phyloP scores from a whole-genome alignment of 2,329 filamentous ascomycete species.

The Aspergillus udagawae region DNA sequence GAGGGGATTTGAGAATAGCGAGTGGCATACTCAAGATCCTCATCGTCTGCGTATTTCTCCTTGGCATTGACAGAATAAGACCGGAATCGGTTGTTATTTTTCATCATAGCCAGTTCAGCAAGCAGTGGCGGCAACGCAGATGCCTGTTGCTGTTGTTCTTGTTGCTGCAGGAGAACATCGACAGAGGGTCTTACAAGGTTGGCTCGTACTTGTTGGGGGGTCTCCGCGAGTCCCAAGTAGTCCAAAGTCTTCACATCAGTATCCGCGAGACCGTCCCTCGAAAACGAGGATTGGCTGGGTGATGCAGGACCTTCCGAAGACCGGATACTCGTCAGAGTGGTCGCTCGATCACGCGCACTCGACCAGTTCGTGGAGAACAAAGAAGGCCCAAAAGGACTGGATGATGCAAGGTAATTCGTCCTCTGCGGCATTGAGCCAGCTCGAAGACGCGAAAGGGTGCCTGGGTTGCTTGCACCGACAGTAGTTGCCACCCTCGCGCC shows the following conservation, averaged over 20 bases:
- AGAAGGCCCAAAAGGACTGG: constrained; percentile 76
- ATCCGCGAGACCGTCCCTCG: constrained; percentile 77
- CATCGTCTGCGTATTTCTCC: constrained; percentile 90
- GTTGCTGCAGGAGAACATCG: constrained; percentile 49
- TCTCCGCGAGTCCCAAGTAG: constrained; percentile 91
- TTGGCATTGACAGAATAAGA: constrained; percentile 99
- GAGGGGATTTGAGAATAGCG: constrained; percentile 56
- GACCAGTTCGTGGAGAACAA: constrained; percentile 88
- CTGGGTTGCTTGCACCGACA: constrained; percentile 58
- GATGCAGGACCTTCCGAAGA: constrained; percentile 85
- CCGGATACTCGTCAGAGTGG: constrained; percentile 83
- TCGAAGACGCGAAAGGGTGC: constrained; percentile 77
- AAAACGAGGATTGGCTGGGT: constrained; percentile 80
- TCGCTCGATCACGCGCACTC: constrained; percentile 72
- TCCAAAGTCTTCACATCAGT: constrained; percentile 90
- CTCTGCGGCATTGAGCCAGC: constrained; percentile 94
- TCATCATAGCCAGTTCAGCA: constrained; percentile 70
- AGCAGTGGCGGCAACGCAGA: constrained; percentile 60
- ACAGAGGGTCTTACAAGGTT: constrained; percentile 62
- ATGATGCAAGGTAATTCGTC: constrained; percentile 59
- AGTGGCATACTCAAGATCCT: constrained; percentile 69
- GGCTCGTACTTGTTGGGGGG: constrained; percentile 74
- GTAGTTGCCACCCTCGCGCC: constrained; percentile 36
- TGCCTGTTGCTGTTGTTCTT: constrained; percentile 46
- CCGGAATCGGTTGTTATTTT: constrained; percentile 81